Base-by-base conservation (phyloP, 2,329 filamentous ascomycete species). In the Alternaria brassicicola region DNA sequence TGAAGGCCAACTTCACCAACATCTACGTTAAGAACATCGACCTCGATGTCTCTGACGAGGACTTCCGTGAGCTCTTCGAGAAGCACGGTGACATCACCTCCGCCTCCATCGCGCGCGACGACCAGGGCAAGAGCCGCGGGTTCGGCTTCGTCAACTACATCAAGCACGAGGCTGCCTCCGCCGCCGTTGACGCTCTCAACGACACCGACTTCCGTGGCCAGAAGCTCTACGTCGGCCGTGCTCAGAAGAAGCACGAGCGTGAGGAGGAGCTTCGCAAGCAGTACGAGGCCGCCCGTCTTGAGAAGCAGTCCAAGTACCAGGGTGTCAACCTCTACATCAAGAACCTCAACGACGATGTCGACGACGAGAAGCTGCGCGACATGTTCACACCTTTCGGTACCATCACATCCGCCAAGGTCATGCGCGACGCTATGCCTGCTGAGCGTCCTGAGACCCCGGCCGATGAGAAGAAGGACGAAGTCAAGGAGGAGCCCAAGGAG, bases 1-100 rank as follows among this genome's bases (percentile, higher is more conserved):
- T 99, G 94, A 99, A 99, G 89, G 95, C 95, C 81, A 99, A 99
- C 86, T 99, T 96, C 87, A 99, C 95, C 85, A 99, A 99, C 81
- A 89, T 99, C 81, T 99, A 99, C 83, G 92, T 99, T 84, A 99
- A 99, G 89, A 99, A 99, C 84, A 90, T 99, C 71, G 87, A 89
- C 73, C 75, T 83, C 33, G 94, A 97, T 47, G 91, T 89, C 65
- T 90, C 88, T 59, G 95, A 99, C 62, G 93, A 98, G 8, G 90
- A 98, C 78, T 98, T 99, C 88, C 92, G 93, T 71, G 86, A 89
- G 63, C 85, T 98, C 49, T 98, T 99, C 73, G 91, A 95, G 85
- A 89, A 89, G 81, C 96, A 88, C 75, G 95, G 95, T 69, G 90
- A 96, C 57, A 95, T 99, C 70, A 98, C 95, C 62, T 99, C 95